Base-by-base conservation (phyloP, 2,329 filamentous ascomycete genomes). In the Aureobasidium zeae region DNA sequence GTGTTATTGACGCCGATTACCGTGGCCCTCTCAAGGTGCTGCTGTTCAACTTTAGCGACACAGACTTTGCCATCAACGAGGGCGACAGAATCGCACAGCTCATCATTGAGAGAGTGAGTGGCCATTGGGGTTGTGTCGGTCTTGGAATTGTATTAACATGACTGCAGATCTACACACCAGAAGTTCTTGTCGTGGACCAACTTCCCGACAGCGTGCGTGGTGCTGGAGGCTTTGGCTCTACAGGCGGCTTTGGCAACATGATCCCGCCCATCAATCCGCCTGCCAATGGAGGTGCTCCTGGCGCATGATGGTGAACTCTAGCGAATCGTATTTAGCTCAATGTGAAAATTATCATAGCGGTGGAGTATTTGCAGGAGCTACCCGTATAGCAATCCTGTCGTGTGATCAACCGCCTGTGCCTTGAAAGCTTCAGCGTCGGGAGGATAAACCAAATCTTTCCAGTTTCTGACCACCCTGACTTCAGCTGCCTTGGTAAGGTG, bases 1-100 rank as follows among this genome's bases (percentile, higher is more conserved):
- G 91, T 44, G 91, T 98, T 51, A 96, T 98, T 56, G 91, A 98
- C 64, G 88, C 89, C 24, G 91, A 98, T 66, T 98, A 98, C 70
- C 77, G 91, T 25, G 91, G 91, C 15, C 84, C 84, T 53, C 82
- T 98, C 57, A 94, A 93, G 71, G 83, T 98, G 19, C 73, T 98
- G 53, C 76, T 98, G 41, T 96, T 96, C 65, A 98, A 98, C 69
- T 81, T 94, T 63, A 75, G 74, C 39, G 87, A 94, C 38, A 66
- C 68, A 29, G 87, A 94, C 61, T 96, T 93, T 59, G 71, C 68
- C 32, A 71, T 98, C 52, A 81, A 82, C 57, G 79, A 83, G 59
- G 89, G 89, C 37, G 91, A 98, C 65, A 82, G 91, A 42, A 71
- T 98, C 57, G 93, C 91, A 30, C 91, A 98, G 72, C 74, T 98